Conservation (phyloP, 2,329 filamentous ascomycete species). For the Alternaria rosae region DNA sequence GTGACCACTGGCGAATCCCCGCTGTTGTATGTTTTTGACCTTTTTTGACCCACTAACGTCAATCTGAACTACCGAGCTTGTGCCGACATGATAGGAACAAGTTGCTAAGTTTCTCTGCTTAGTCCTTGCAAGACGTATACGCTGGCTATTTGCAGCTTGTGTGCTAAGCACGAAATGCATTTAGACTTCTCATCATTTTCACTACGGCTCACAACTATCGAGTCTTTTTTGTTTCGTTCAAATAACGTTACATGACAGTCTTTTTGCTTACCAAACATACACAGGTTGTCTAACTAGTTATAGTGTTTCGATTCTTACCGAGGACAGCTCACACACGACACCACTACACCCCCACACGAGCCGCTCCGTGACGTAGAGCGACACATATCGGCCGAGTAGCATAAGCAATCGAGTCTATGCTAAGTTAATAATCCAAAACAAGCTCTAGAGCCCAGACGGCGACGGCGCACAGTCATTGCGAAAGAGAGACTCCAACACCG, state of each 20-base stretch:
- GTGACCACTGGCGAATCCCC: slow-evolving; percentile 5
- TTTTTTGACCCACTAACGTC: not conserved
- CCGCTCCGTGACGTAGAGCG: not conserved
- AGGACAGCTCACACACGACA: not conserved
- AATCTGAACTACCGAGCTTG: not conserved
- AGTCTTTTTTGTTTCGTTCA: no score
- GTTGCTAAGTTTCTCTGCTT: not conserved
- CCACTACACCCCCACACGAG: not conserved
- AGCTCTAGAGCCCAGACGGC: not conserved
- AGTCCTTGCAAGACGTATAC: not conserved
- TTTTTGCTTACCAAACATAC: not conserved
- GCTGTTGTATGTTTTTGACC: slow-evolving; percentile 11
- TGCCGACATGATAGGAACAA: not conserved
- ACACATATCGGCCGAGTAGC: not conserved
- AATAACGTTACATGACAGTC: no score
- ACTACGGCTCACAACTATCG: no score
- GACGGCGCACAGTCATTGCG: not conserved
- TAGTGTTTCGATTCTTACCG: not conserved
- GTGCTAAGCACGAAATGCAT: no score
- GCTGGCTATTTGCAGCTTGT: not conserved
- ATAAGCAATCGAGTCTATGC: not conserved
- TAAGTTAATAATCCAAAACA: not conserved
- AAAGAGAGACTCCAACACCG: not conserved
- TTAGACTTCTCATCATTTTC: no score
- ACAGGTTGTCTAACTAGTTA: not conserved